Conservation (phyloP, 176 grass and related monocot species). For the Aegilops tauschii region DNA sequence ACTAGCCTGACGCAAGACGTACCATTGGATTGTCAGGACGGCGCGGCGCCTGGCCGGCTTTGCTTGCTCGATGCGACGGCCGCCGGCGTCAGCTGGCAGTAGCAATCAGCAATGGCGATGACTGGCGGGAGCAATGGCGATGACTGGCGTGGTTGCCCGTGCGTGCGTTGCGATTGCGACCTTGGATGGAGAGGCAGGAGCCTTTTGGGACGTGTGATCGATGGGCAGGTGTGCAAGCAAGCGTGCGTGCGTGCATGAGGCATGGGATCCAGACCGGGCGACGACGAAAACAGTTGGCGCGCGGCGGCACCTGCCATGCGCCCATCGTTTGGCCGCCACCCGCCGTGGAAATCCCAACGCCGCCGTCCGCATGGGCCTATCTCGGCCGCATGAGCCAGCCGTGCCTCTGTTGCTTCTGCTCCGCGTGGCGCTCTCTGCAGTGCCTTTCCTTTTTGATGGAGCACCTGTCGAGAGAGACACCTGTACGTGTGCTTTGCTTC, state of each 20-base stretch:
- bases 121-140: background rate
- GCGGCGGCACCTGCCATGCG: background rate
- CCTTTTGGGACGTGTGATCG: background rate
- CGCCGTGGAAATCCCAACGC: background rate
- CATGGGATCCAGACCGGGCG: background rate
- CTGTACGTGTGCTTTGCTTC: too few relatives aligned
- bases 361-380: conserved; percentile 26
- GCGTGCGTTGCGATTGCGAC: background rate
- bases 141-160: background rate
- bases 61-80: too few relatives aligned
- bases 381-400: background rate
- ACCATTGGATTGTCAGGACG: background rate
- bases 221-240: background rate
- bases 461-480: background rate
- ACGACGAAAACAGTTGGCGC: conserved; percentile 26
- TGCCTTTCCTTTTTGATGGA: background rate
- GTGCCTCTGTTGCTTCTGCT: background rate
- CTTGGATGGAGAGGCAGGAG: background rate
- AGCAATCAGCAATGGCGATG: background rate
- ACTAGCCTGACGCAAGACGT: background rate
- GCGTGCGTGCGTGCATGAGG: background rate
- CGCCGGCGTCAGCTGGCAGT: too few relatives aligned
- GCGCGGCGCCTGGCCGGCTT: too few relatives aligned
- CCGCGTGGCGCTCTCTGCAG: conserved; percentile 3
- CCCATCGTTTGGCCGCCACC: background rate